Conservation (phyloP, 805 yeast genomes). For the Cyberlindnera lachancei region DNA sequence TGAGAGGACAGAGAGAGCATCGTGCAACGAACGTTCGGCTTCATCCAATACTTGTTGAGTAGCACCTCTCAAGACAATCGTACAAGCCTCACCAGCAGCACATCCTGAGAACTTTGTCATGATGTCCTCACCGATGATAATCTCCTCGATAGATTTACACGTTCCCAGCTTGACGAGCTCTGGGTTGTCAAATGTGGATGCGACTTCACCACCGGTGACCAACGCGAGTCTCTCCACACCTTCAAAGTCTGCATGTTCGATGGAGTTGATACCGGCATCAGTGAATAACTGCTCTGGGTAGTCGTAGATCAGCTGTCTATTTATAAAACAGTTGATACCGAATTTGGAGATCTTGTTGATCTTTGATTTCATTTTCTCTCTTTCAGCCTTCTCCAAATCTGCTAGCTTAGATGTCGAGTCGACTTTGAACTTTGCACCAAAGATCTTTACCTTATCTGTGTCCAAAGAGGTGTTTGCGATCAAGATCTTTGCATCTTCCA, state of each 20-base stretch:
- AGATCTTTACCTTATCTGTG: constrained; percentile 94
- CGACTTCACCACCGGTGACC: constrained; percentile 98
- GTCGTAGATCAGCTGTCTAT: constrained; percentile 94
- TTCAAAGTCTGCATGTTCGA: constrained; percentile 97
- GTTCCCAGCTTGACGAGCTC: constrained; percentile 78
- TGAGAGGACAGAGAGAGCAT: constrained; percentile 89
- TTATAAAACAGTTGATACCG: constrained; percentile 83
- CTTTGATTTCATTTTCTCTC: constrained; percentile 83
- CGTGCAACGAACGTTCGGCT: constrained; percentile 95
- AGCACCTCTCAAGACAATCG: constrained; percentile 93
- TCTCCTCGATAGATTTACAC: constrained; percentile 86
- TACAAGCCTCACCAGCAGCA: constrained; percentile 92
- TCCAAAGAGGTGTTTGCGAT: constrained; percentile 96
- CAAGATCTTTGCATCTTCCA: constrained; percentile 77
- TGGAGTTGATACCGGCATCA: constrained; percentile 80
- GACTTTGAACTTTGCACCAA: constrained; percentile 96
- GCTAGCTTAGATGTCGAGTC: constrained; percentile 93
- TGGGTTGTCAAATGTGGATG: constrained; percentile 90
- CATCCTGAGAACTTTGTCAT: constrained; percentile 94
- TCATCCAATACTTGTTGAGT: constrained; percentile 95
- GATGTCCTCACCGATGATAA: constrained; percentile 86
- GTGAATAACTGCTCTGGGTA: constrained; percentile 95
- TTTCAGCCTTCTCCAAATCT: constrained; percentile 88
- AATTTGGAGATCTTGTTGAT: constrained; percentile 85
- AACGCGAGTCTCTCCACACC: constrained; percentile 95